Evolutionary conservation across 2,329 filamentous ascomycete species (phyloP), one percentile per base, ranked within the genome.

Genomic region (Pseudogymnoascus sp.): DNA sequence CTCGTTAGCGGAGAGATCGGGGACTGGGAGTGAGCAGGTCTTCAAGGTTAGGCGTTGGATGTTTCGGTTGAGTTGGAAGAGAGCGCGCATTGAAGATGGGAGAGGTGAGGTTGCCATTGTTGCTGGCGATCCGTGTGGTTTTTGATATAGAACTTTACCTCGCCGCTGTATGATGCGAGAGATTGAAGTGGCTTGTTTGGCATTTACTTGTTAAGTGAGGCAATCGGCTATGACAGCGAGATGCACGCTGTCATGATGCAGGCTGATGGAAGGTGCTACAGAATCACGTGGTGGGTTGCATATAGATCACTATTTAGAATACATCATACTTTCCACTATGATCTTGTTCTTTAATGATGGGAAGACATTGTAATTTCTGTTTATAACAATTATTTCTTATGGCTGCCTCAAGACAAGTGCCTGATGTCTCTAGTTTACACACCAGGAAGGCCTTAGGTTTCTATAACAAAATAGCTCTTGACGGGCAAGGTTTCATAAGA

Each of bases 1-100:
- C 64, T 77, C 73, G 23, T 45, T 41, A 43, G 65, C 66, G 3
- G 66, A 54, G 28, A 61, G 68, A 19, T 65, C 67, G 45, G 66
- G 71, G 1, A 63, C 68, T 60, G 69, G 74, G 48, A 65, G 60
- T 43, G 63, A 72, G 31, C 70, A 67, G 10, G 23, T 37, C 10
- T 64, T 37, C 21, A 66, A 23, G 23, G 34, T 48, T 19, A 66
- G 28, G 25, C 25, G 62, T 23, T 64, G 34, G n/a, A 31, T 8
- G 11, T 51, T 45, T n/a, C 23, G 45, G 48, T 65, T 21, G 51
- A 48, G 64, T 37, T 65, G 63, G 21, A 64, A 43, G 19, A 64
- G 37, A 62, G 60, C 60, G 4, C 39, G 36, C 60, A 62, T 62
- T 13, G 60, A 57, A 25, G 51, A 34, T 21, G 51, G 51, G n/a